Evolutionary conservation across 2,329 filamentous ascomycete genomes (phyloP).

Genomic region (Exophiala aquamarina): DNA sequence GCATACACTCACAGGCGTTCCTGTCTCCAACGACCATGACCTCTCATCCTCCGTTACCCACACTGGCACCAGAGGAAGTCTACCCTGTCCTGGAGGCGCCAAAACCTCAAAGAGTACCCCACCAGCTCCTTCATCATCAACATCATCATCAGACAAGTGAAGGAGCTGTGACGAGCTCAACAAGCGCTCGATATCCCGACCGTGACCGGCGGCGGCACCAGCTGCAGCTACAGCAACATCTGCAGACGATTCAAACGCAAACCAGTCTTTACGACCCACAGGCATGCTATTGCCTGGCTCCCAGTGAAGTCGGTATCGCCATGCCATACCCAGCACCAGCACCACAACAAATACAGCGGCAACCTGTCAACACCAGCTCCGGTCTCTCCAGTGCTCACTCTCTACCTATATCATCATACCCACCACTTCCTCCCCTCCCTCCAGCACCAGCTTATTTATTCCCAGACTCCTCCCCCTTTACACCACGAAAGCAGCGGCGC

Average conservation of each 20-base stretch:
- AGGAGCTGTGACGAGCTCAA: too few relatives aligned
- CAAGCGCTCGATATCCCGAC: too few relatives aligned
- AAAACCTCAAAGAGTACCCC: slow-evolving; percentile 20
- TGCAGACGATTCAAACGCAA: too few relatives aligned
- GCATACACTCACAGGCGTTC: slow-evolving; percentile 35
- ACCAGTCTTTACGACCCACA: slow-evolving; percentile 33
- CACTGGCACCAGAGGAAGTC: slow-evolving; percentile 28
- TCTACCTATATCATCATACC: slow-evolving; percentile 38
- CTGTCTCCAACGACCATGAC: slow-evolving; percentile 40
- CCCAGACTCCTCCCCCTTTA: slow-evolving; percentile 37
- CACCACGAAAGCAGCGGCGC: slow-evolving; percentile 29
- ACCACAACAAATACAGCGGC: too few relatives aligned
- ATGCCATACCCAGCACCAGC: slow-evolving; percentile 19
- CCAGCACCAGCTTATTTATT: slow-evolving; percentile 38
- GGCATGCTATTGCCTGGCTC: neutral
- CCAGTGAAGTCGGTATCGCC: slow-evolving; percentile 14
- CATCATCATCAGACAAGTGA: neutral
- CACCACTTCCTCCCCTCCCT: slow-evolving; percentile 30
- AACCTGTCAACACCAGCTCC: too few relatives aligned
- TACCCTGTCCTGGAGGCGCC: slow-evolving; percentile 23
- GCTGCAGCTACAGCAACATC: too few relatives aligned
- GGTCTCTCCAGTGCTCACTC: too few relatives aligned
- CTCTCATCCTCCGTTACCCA: slow-evolving; percentile 33
- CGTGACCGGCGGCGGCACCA: slow-evolving; percentile 19
- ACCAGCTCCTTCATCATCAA: slow-evolving; percentile 22